A percentile compares a stretch with the other conserved stretches of the same genome.
phyloP scores from a whole-genome alignment of 139 green algal genomes.

The Picochlorum sp. region DNA sequence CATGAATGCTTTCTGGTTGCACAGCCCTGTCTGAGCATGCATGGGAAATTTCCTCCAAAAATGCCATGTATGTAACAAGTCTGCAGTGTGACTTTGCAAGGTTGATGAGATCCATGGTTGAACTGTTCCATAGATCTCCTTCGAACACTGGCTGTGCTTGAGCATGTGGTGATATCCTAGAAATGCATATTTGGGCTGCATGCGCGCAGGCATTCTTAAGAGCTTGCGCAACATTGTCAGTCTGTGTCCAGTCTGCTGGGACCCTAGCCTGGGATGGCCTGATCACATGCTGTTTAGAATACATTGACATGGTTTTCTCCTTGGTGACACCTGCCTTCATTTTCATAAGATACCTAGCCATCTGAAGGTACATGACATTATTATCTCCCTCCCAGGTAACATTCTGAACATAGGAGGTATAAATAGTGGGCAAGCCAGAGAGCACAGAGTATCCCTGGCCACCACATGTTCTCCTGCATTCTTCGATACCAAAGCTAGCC shows the following conservation, averaged over 20 bases:
- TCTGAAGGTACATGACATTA: slow-evolving; percentile 69
- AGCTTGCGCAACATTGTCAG: slow-evolving; percentile 11
- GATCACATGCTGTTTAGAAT: slow-evolving; percentile 34
- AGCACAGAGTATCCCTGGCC: slow-evolving; percentile 84
- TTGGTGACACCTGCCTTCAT: slow-evolving; percentile 24
- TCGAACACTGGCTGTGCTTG: slow-evolving; percentile 56
- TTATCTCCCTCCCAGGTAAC: slow-evolving; percentile 94
- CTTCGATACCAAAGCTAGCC: slow-evolving; percentile 70
- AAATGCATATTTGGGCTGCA: slow-evolving; percentile 18
- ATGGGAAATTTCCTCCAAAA: slow-evolving; percentile 30
- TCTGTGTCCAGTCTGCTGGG: slow-evolving; percentile 25
- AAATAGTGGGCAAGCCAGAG: slow-evolving; percentile 70
- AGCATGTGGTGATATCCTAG: slow-evolving; percentile 17
- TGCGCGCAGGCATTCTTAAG: slow-evolving; percentile 18
- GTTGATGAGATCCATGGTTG: slow-evolving; percentile 60
- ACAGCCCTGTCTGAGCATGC: background rate
- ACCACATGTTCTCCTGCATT: slow-evolving; percentile 66
- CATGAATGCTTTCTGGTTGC: too few relatives aligned
- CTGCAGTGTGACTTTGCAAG: slow-evolving; percentile 44
- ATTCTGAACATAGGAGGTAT: slow-evolving; percentile 81
- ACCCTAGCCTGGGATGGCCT: slow-evolving; percentile 19
- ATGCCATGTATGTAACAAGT: slow-evolving; percentile 49
- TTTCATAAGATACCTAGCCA: slow-evolving; percentile 71
- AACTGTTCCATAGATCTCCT: slow-evolving; percentile 64
- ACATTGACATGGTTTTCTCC: slow-evolving; percentile 32